Base-by-base conservation (phyloP, 257 asterid genomes). In the Plantago major region DNA sequence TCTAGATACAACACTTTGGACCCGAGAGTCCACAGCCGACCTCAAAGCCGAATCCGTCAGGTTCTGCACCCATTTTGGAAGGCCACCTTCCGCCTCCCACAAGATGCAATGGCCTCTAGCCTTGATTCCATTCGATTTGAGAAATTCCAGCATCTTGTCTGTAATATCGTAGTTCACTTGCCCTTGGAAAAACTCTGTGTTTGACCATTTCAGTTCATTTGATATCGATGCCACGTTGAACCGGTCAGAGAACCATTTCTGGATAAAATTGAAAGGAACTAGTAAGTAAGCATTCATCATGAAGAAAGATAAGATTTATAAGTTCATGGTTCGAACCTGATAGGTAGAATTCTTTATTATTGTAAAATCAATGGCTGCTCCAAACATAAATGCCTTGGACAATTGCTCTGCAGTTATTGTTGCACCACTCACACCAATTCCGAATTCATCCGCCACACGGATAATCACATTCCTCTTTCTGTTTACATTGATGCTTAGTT, bases 211-310 rank as follows among this genome's bases (percentile, higher is more conserved):
- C 18, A 88, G 88, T 43, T 85, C 90, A 58, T 85, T 67, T 66
- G 83, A 89, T n/a, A 85, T 85, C 4, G 83, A 86, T 9, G 88
- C 89, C 7, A 88, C 86, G 11, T 88, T 85, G 48, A 85, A 88
- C 50, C 96, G 60, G 58, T 85, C 76, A 0, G 56, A 44, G 8
- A 84, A 87, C 91, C 89, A 84, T 2, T 65, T 64, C 85, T 81
- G 78, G 22, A 9, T 22, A 7, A 58, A 56, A 45, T 30, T 30
- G 11, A 2, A 56, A 5, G 26, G 30, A 10, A 6, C 9, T 50
- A 38, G 16, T 8, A 18, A 14, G 11, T 17, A 47, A 47, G 48
- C 42, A 26, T 15, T 4, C 6, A 30, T 28, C 2, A 33, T 54
- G 16, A 16, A 0, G 30, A 38, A n/a, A 11, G 1, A n/a, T 50